These are phyloP conservation scores for Sphaerostilbella broomeana DNA, from an alignment of 2,329 filamentous ascomycete genomes.

Conservation along the genomic window DNA sequence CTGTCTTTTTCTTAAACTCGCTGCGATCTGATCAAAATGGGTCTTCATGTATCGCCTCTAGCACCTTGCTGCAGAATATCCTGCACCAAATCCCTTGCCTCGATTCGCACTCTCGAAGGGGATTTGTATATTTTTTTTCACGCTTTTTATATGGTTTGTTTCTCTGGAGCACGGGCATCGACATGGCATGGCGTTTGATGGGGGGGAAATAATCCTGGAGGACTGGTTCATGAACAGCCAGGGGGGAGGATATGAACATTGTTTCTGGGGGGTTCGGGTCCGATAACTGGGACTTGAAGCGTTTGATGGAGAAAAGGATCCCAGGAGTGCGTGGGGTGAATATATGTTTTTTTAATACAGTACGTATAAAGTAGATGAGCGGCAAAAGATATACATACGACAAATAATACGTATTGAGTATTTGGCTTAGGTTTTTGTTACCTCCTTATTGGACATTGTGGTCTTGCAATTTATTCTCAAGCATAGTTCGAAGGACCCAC, in stretches of 20 bases:
- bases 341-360: too few relatives aligned
- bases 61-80: too few relatives aligned
- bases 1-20: not conserved
- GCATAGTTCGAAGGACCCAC: too few relatives aligned
- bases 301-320: conserved; percentile 2
- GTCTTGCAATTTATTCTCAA: too few relatives aligned
- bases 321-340: too few relatives aligned
- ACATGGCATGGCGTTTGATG: conserved; percentile 20
- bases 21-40: too few relatives aligned
- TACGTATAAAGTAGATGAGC: too few relatives aligned
- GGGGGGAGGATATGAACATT: conserved; percentile 5
- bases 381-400: too few relatives aligned
- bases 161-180: conserved; percentile 13
- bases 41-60: too few relatives aligned
- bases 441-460: too few relatives aligned
- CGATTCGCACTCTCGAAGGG: not conserved
- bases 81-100: conserved; percentile 5
- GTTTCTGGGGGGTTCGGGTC: conserved; percentile 1
- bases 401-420: too few relatives aligned
- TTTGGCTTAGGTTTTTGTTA: too few relatives aligned
- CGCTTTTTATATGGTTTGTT: conserved; percentile 10
- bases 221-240: conserved; percentile 3
- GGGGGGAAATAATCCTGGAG: conserved; percentile 9
- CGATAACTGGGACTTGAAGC: not conserved
- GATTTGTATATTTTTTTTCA: conserved; percentile 13